phyloP scores from a whole-genome alignment of 225 moss, liverwort and hornwort species.

The Anthoceros angustus region DNA sequence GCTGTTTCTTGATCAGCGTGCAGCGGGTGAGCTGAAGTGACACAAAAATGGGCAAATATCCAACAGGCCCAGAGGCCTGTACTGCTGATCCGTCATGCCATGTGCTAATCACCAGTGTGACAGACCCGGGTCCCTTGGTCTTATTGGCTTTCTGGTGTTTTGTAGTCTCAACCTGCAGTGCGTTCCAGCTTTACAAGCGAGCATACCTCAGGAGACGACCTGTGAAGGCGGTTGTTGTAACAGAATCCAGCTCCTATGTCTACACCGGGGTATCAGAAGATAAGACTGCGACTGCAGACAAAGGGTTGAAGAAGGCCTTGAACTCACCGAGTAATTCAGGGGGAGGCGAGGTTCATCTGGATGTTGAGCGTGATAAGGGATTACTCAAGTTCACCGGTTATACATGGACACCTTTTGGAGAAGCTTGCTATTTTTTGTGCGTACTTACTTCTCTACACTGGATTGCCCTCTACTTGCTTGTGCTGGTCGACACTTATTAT shows the following conservation, averaged over 20 bases:
- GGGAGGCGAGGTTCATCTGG: conserved; percentile 21
- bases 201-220: conserved; percentile 13
- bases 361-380: conserved; percentile 19
- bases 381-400: conserved; percentile 48
- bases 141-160: conserved; percentile 49
- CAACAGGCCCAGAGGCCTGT: conserved; percentile 40
- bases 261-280: neutral
- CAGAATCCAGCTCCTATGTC: conserved; percentile 11
- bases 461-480: conserved; percentile 31
- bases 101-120: conserved; percentile 29
- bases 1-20: too few relatives aligned
- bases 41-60: conserved; percentile 21
- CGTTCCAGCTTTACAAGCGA: conserved; percentile 27
- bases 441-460: conserved; percentile 39
- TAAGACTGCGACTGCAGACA: neutral
- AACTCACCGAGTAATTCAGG: neutral
- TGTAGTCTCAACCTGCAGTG: conserved; percentile 15
- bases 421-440: conserved; percentile 39
- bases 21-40: too few relatives aligned
- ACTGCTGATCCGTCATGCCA: conserved; percentile 35
- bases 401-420: conserved; percentile 23
- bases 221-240: conserved; percentile 17
- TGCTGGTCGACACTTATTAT: conserved; percentile 39
- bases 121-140: conserved; percentile 22
- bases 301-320: neutral